Base-by-base conservation (phyloP, 2,329 filamentous ascomycete species). In the Grosmannia huntii region DNA sequence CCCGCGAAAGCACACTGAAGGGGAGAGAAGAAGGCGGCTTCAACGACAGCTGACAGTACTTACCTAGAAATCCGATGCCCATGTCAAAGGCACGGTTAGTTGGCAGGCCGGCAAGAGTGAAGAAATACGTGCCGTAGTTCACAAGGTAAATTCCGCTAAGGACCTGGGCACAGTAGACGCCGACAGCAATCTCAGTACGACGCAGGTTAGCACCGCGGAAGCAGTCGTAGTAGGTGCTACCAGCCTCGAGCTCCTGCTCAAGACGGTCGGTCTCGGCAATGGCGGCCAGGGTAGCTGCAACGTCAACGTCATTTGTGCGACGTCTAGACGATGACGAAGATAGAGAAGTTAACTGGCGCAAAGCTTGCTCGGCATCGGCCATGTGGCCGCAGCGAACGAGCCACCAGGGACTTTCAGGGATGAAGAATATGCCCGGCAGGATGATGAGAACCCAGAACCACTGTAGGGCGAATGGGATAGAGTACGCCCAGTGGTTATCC, bases 121-220 rank as follows among this genome's bases (percentile, higher is more conserved):
- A 71, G 53, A 71, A 71, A 59, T 69, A 71, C 2, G 61, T 61
- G 11, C 60, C 64, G 50, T 62, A 67, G 6, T 31, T 23, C 27
- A 56, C 27, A 4, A 56, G 41, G 19, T 49, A 36, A n/a, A 16
- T 82, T 27, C 84, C 83, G 56, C 78, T 81, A 2, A 86, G 71
- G 23, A 84, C 83, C 65, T 87, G 84, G 3, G 83, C 83, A 4
- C 80, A 77, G 72, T 84, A 86, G 7, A 83, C 81, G 67, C 84
- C 83, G 60, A 75, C 73, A 6, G 77, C 74, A 46, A 81, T 80
- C 65, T 81, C 78, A 0, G 79, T 81, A 44, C 79, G 75, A 27
- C 77, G 72, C 31, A 74, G 65, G 61, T 79, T 78, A 31, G 72
- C 72, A 1, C 76, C 76, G 55, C 68, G 74, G 64, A 81, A 74